phyloP scores from a whole-genome alignment of 805 yeast genomes.

The Candida khao-thaluensis region DNA sequence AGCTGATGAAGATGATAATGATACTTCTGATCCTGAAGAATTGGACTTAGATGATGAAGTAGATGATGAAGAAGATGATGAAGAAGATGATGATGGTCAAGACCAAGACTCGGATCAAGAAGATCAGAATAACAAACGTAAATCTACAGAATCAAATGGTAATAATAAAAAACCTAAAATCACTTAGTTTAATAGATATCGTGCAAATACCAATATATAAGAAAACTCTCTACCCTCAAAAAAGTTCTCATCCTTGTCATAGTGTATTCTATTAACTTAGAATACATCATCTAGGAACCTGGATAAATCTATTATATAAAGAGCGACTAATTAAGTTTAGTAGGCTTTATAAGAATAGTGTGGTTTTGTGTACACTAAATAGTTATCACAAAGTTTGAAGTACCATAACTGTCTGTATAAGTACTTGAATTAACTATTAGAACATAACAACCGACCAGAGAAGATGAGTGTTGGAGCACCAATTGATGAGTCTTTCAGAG shows the following conservation, averaged over 20 bases:
- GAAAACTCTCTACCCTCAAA: neutral
- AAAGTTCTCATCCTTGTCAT: conserved; percentile 1
- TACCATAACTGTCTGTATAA: too few relatives aligned
- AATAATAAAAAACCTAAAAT: conserved; percentile 1
- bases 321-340: conserved; percentile 4
- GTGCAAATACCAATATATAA: neutral
- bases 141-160: neutral
- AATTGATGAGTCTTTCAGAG: conserved; percentile 38
- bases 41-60: conserved; percentile 33
- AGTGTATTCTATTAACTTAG: conserved; percentile 7
- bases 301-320: conserved; percentile 3
- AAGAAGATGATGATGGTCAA: conserved; percentile 9
- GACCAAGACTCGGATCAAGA: neutral
- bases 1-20: conserved; percentile 52
- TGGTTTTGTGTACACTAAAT: conserved; percentile 1
- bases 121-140: conserved; percentile 1
- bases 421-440: neutral
- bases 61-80: conserved; percentile 8
- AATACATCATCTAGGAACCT: conserved; percentile 1
- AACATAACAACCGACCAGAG: neutral
- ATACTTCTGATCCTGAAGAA: conserved; percentile 49
- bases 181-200: too few relatives aligned
- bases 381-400: neutral
- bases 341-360: conserved; percentile 4
- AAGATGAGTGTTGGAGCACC: conserved; percentile 7